A percentile compares a stretch with the other conserved stretches of the same genome.
Evolutionary conservation across 306 rosid genomes (phyloP).

Genomic region (Quercus suber): DNA sequence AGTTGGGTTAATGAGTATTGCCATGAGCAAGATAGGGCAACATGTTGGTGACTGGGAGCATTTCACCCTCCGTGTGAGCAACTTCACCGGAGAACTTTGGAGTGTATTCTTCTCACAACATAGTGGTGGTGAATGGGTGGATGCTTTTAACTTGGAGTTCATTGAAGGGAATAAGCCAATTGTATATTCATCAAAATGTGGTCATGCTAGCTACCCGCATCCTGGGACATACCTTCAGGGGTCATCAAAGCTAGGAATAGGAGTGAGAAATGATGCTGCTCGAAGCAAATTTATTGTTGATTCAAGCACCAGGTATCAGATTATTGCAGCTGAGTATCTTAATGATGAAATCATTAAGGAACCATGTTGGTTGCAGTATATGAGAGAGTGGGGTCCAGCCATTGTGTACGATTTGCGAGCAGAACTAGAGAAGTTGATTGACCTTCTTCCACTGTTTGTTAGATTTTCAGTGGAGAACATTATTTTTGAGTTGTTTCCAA

Average conservation of each 20-base stretch:
- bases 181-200: conserved; percentile 83
- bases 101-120: conserved; percentile 82
- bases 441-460: conserved; percentile 70
- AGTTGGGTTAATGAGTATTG: conserved; percentile 57
- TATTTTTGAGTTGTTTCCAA: conserved; percentile 72
- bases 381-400: conserved; percentile 98
- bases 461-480: conserved; percentile 80
- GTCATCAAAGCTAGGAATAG: conserved; percentile 68
- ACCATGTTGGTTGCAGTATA: conserved; percentile 93
- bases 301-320: conserved; percentile 64
- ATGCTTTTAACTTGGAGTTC: conserved; percentile 68
- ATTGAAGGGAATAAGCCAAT: conserved; percentile 63
- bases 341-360: conserved; percentile 61
- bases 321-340: conserved; percentile 87
- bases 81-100: conserved; percentile 85
- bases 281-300: conserved; percentile 59
- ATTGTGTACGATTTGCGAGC: conserved; percentile 60
- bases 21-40: conserved; percentile 72
- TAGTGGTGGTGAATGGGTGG: conserved; percentile 86
- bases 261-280: conserved; percentile 76
- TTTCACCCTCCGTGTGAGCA: conserved; percentile 87
- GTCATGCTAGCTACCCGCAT: conserved; percentile 90
- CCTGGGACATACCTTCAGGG: conserved; percentile 86
- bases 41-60: conserved; percentile 99
- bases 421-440: conserved; percentile 66